Conservation (phyloP, 139 green algal genomes). For the Coelastrella sp. region DNA sequence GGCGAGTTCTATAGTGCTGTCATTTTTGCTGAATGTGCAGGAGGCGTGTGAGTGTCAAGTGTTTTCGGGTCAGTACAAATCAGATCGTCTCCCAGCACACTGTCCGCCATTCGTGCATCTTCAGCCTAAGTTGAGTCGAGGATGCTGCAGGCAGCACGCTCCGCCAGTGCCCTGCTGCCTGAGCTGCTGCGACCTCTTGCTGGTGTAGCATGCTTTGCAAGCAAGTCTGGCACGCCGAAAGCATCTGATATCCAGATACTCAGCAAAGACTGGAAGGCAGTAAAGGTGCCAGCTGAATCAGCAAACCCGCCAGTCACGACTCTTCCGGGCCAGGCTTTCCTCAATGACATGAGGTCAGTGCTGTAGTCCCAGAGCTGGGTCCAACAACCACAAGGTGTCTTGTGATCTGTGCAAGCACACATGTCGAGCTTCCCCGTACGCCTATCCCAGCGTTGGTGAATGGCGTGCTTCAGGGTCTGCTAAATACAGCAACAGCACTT, state of each 20-base stretch:
- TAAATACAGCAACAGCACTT: not conserved
- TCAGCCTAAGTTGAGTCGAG: no score
- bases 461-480: not conserved
- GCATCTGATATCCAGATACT: slow-evolving; percentile 2
- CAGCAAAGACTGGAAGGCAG: slow-evolving; percentile 48
- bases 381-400: no score
- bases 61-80: no score
- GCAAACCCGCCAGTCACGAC: slow-evolving; percentile 40
- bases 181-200: not conserved
- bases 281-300: slow-evolving; percentile 29
- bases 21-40: no score
- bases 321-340: slow-evolving; percentile 66
- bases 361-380: no score
- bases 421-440: no score
- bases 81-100: no score
- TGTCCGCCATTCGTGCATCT: no score
- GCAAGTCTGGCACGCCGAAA: slow-evolving; percentile 24
- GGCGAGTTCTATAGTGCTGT: no score
- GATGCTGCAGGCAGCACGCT: slow-evolving; percentile 20
- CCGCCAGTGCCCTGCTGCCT: not conserved
- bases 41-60: no score
- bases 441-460: no score
- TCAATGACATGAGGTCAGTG: slow-evolving; percentile 62
- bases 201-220: slow-evolving; percentile 16
- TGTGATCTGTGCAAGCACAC: no score